Base-by-base conservation (phyloP, 2,329 filamentous ascomycete genomes). In the Magnaporthales sp. region DNA sequence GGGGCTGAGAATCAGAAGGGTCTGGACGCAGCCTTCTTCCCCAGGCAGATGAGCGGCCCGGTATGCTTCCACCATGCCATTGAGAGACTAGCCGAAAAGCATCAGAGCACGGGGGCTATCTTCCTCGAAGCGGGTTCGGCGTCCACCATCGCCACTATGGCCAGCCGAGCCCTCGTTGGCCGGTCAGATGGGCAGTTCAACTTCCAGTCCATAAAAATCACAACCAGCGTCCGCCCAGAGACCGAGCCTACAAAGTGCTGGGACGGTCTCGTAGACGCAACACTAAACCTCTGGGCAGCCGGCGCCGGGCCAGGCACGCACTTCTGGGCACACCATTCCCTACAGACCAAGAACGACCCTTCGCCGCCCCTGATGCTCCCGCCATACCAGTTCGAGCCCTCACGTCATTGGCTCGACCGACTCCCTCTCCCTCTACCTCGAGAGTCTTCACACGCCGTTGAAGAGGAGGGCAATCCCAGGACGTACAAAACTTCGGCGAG, bases 11-110 rank as follows among this genome's bases (percentile, higher is more conserved):
- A 58, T 26, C 5, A 6, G 11, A 8, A 58, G 66, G 11, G 64
- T 2, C 51, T 30, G 24, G 30, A 38, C 9, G 10, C 67, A 0
- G 32, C 27, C 1, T 74, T 73, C 30, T 68, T 78, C 2, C 63
- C 76, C 0, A 65, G 75, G 0, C 81, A 84, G 64, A 77, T 80
- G 71, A 69, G 80, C 1, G 56, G 77, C 0, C 79, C 81, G 0
- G 82, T 84, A 0, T 81, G 74, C 69, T 82, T 82, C 69, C 51
- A 74, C 26, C 73, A 81, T 8, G 83, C 71, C 2, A 13, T 83
- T 0, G 71, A 78, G 46, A 70, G 81, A 0, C 69, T 84, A 0
- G 69, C 73, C 0, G 66, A 75, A 8, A 64, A 73, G 6, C 70
- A 73, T 30, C 72, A 58, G 54, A 27, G 22, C 13, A 26, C 74